These are phyloP conservation scores for Verticillium nonalfalfae DNA, from an alignment of 2,329 filamentous ascomycete genomes.

Conservation along the genomic window DNA sequence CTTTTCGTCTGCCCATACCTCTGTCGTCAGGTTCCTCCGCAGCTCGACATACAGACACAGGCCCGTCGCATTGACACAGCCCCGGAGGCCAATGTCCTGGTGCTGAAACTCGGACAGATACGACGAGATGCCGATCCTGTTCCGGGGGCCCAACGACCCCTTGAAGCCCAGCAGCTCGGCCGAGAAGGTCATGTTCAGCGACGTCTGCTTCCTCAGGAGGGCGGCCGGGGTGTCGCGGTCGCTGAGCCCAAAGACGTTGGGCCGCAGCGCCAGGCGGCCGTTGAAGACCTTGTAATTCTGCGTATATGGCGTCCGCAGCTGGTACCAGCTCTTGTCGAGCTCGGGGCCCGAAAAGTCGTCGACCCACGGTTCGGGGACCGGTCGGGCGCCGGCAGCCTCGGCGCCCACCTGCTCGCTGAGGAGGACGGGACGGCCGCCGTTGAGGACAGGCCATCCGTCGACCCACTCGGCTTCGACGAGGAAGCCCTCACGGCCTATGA, in stretches of 20 bases:
- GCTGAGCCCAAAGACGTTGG: conserved; percentile 18
- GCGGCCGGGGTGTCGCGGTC: conserved; percentile 20
- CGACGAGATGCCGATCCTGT: conserved; percentile 17
- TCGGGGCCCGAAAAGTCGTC: conserved; percentile 1
- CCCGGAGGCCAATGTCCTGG: conserved; percentile 17
- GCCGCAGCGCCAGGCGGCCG: conserved; percentile 20
- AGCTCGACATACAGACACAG: conserved; percentile 9
- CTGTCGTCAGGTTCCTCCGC: conserved; percentile 2
- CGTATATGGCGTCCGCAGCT: conserved; percentile 8
- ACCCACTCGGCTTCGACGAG: conserved; percentile 12
- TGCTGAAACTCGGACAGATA: conserved; percentile 17
- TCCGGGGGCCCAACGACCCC: conserved; percentile 9
- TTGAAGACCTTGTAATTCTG: neutral
- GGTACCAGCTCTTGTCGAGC: conserved; percentile 3
- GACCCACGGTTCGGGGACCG: neutral
- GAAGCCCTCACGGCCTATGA: conserved; percentile 11
- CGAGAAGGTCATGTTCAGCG: conserved; percentile 20
- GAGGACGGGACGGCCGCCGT: conserved; percentile 7
- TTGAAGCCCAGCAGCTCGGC: conserved; percentile 11
- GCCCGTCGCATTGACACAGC: conserved; percentile 13
- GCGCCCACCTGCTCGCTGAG: conserved; percentile 4
- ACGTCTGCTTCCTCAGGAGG: conserved; percentile 19
- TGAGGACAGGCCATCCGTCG: conserved; percentile 15
- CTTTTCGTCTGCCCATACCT: neutral
- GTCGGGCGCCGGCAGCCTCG: neutral